Evolutionary conservation across 169 alveolate genomes (phyloP).

Genomic region (Plasmodium gaboni): DNA sequence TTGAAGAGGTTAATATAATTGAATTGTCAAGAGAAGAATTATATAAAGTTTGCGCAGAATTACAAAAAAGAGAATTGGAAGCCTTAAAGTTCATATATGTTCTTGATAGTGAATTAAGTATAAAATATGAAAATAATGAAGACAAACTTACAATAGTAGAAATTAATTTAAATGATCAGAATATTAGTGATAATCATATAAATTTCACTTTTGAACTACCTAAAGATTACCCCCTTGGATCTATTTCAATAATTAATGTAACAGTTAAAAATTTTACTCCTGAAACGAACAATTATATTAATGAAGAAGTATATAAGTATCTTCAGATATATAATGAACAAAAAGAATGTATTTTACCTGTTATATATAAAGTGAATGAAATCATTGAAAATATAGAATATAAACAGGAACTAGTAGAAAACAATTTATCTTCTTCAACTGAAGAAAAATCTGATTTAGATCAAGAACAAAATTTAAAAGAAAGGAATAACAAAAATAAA

Average conservation of each 20-base stretch:
- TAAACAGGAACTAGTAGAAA: neutral
- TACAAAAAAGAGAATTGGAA: slow-evolving; percentile 72
- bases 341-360: slow-evolving; percentile 35
- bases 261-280: slow-evolving; percentile 66
- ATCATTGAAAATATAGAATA: slow-evolving; percentile 58
- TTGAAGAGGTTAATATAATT: neutral
- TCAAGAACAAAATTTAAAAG: neutral
- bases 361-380: slow-evolving; percentile 67
- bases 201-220: slow-evolving; percentile 67
- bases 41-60: slow-evolving; percentile 50
- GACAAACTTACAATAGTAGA: slow-evolving; percentile 49
- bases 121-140: slow-evolving; percentile 66
- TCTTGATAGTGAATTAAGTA: slow-evolving; percentile 41
- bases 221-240: slow-evolving; percentile 73
- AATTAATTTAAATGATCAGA: slow-evolving; percentile 73
- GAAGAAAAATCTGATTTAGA: slow-evolving; percentile 16
- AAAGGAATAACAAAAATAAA: neutral
- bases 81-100: slow-evolving; percentile 72
- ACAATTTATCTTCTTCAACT: slow-evolving; percentile 18
- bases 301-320: slow-evolving; percentile 68
- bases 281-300: slow-evolving; percentile 63
- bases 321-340: slow-evolving; percentile 56
- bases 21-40: slow-evolving; percentile 19
- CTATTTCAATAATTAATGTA: slow-evolving; percentile 61
- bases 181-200: slow-evolving; percentile 41